Base-by-base conservation (phyloP, 1,284 basidiomycete genomes). In the Leccinum angustisporum region DNA sequence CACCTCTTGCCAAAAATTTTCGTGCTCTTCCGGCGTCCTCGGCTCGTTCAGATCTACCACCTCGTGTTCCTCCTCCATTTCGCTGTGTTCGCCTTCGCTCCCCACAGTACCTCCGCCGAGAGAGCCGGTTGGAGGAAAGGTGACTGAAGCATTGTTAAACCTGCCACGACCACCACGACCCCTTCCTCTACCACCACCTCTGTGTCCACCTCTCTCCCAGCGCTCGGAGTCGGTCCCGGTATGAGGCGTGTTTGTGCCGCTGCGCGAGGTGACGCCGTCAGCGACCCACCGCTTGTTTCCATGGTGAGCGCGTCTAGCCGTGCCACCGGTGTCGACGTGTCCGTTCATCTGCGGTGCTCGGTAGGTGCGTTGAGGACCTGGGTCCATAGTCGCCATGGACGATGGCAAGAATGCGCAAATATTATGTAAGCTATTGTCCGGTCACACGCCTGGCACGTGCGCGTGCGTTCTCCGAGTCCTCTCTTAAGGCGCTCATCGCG, bases 1-100 rank as follows among this genome's bases (percentile, higher is more conserved):
- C 65, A 90, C 88, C 80, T 89, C 85, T 73, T 86, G 83, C 69
- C 83, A 91, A 68, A 87, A 88, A 60, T 72, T 79, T 64, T 89
- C 86, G 54, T 82, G 78, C 67, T 87, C 87, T 66, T 89, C 86
- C 7, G 74, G 70, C 0, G 82, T 81, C 56, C 86, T 83, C 14
- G 27, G 80, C 33, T 84, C 82, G 1, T 69, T 72, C 36, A 77
- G 70, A 38, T 73, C 73, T 31, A 60, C 54, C 10, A 66, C 56
- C 11, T 70, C 66, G 40, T 64, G 58, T 56, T 66, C 71, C 57
- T 68, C 68, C 58, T 70, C 76, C 46, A 72, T 64, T 13, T 68
- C 66, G 48, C 62, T 66, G 58, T 67, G 65, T 5, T 77, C 74
- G 25, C 72, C 75, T 43, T 76, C 72, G 48, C 69, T 74, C 27